Base-by-base conservation (phyloP, 73 alveolate species). In the Blepharisma stoltei region DNA sequence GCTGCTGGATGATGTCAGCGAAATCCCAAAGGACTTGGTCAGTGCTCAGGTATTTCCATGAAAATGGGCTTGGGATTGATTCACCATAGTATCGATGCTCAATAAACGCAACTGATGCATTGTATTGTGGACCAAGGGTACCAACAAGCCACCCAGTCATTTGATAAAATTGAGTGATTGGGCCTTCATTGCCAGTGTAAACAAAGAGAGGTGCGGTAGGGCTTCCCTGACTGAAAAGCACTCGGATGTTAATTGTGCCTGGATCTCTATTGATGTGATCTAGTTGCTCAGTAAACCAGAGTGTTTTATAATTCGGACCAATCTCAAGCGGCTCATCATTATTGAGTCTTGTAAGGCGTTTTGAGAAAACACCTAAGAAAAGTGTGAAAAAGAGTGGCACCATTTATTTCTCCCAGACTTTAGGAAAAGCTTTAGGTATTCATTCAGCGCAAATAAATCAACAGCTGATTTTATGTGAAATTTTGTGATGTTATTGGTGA, bases 31-130 rank as follows among this genome's bases (percentile, higher is more conserved):
- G 80, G 3, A 86, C 93, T 71, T 89, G 83, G 43, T 88, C 87
- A 20, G 79, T 80, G 41, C 87, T 80, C 27, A 89, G 65, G 48
- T 8, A 20, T 43, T 18, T 76, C 27, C 41, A 47, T n/a, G n/a
- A 37, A 21, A 71, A 43, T 69, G 54, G 54, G 11, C 37, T 37
- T 6, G 95, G 95, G 76, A 73, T 79, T 27, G 88, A 80, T 38
- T 70, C 78, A 54, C 95, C 95, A 65, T 78, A 88, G 88, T 49
- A 88, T 85, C 95, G 80, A 60, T 88, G 95, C 55, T 88, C 95
- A 9, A 85, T 54, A n/a, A 85, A 81, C 21, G 85, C 49, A 21
- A 88, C 84, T 79, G 83, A 65, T 37, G 90, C 92, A 14, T 85
- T 85, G 69, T 60, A 79, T 25, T 45, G 38, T 11, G 53, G 54